phyloP scores from a whole-genome alignment of 2,329 filamentous ascomycete genomes.

The Bipolaris bicolor region DNA sequence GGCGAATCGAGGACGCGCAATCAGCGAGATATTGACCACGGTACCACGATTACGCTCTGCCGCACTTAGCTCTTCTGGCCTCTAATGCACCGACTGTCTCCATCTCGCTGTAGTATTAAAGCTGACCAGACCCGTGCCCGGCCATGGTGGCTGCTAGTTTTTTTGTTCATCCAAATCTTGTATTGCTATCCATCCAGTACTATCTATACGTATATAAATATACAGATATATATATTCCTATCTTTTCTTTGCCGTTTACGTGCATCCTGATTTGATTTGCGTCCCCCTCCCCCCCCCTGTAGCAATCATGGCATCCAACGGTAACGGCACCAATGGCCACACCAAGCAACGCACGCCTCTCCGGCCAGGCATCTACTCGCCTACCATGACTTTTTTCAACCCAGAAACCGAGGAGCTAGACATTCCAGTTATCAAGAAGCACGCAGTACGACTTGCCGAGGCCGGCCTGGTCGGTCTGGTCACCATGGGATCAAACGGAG shows the following conservation, averaged over 20 bases:
- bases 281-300: constrained; percentile 4
- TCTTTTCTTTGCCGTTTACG: neutral
- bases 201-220: neutral
- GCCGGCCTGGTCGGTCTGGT: constrained; percentile 82
- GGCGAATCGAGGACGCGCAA: constrained; percentile 37
- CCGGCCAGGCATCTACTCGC: constrained; percentile 83
- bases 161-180: constrained; percentile 22
- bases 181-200: neutral
- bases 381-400: constrained; percentile 91
- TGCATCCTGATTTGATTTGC: constrained; percentile 4
- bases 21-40: constrained; percentile 31
- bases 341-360: constrained; percentile 61
- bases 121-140: constrained; percentile 40
- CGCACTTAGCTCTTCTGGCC: constrained; percentile 36
- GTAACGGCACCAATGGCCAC: constrained; percentile 46
- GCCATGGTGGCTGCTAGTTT: constrained; percentile 18
- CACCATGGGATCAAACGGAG: constrained; percentile 88
- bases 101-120: constrained; percentile 48
- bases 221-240: neutral
- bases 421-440: constrained; percentile 76
- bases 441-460: constrained; percentile 77
- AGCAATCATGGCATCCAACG: constrained; percentile 37
- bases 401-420: constrained; percentile 84
- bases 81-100: constrained; percentile 43
- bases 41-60: constrained; percentile 30